These are phyloP conservation scores for Gamarada debralockiae DNA, from an alignment of 495 filamentous ascomycete genomes.

Conservation along the genomic window DNA sequence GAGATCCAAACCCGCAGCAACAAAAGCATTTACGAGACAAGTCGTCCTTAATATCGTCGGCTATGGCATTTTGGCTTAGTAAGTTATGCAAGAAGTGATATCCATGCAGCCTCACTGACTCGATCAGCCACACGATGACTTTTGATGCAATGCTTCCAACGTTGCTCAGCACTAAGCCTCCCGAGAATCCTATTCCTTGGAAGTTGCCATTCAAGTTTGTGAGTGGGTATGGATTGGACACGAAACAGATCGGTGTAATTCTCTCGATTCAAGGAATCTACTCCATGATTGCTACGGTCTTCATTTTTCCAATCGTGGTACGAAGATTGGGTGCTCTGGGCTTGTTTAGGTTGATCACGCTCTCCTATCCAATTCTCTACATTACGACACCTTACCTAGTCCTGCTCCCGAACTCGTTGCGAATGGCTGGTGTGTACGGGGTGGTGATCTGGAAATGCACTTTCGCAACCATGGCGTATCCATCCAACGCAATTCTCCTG, in stretches of 20 bases:
- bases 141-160: constrained; percentile 94
- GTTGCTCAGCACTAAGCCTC: constrained; percentile 73
- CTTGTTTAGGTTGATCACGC: constrained; percentile 74
- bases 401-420: constrained; percentile 66
- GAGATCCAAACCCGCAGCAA: constrained; percentile 21
- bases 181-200: constrained; percentile 33
- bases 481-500: constrained; percentile 78
- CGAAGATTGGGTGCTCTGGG: constrained; percentile 67
- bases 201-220: constrained; percentile 81
- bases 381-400: constrained; percentile 84
- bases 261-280: constrained; percentile 87
- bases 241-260: constrained; percentile 80
- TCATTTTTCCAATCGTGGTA: constrained; percentile 75
- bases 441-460: constrained; percentile 87
- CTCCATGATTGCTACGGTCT: constrained; percentile 77
- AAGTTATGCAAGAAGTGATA: constrained; percentile 39
- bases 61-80: constrained; percentile 95
- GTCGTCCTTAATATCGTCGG: constrained; percentile 80
- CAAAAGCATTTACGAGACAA: constrained; percentile 70
- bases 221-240: constrained; percentile 78
- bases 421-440: constrained; percentile 68
- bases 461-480: constrained; percentile 79
- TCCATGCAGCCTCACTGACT: constrained; percentile 11
- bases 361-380: constrained; percentile 87
- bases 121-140: constrained; percentile 68